Base-by-base conservation (phyloP, 2,329 filamentous ascomycete species). In the Diplodia scrobiculata region DNA sequence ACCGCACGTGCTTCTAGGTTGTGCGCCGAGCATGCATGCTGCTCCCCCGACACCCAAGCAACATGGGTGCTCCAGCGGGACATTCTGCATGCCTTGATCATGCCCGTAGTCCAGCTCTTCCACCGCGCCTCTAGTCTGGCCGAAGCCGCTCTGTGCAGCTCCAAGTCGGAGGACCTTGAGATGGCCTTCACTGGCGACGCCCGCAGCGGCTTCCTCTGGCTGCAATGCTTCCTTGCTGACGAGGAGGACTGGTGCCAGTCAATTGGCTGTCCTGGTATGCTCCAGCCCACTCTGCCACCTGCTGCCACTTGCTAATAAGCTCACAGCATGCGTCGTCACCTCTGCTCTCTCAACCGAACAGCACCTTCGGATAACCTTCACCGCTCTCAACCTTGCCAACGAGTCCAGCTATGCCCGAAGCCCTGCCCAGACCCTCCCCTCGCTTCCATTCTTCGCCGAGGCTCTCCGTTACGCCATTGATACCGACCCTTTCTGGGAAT, bases 171-270 rank as follows among this genome's bases (percentile, higher is more conserved):
- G 65, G 84, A 87, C 66, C 79, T 84, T 5, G 85, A 87, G 71
- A 79, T 84, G 50, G 85, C 84, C 2, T 87, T 86, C 72, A 79
- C 81, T 1, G 83, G 83, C 5, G 82, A 84, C 63, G 84, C 84
- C 3, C 81, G 85, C 52, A 81, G 81, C 67, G 84, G 85, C 0
- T 87, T 85, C 71, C 76, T 86, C 63, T 87, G 84, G 80, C 78
- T 87, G 41, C 83, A 86, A 68, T 86, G 84, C 73, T 85, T 87
- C 67, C 73, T 87, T 25, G 78, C 77, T 11, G 84, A 86, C 62
- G 84, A 85, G 69, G 81, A 83, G 67, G 82, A 86, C 68, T 87
- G 84, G 84, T 85, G 83, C 70, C 76, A 81, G 66, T 85, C 83
- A 1, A 75, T 79, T 29, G 84, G 84, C 29, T 87, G 85, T 73